Base-by-base conservation (phyloP, 257 asterid species). In the Solanum chaucha region DNA sequence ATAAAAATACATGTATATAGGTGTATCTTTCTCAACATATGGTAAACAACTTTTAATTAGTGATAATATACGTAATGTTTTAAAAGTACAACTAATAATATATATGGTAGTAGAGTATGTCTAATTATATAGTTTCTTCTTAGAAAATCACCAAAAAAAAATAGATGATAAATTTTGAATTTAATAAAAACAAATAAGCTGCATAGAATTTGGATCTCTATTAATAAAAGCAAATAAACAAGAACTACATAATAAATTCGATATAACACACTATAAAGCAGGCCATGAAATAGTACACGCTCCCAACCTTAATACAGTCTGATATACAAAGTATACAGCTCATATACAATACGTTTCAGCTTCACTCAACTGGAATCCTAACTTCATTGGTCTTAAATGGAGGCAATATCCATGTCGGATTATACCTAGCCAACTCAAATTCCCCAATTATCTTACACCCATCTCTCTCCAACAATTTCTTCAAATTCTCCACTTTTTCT, bases 391-490 rank as follows among this genome's bases (percentile, higher is more conserved):
- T 94, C 91, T 98, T 89, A 17, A 92, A 87, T 85, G 95, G 94
- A 88, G 98, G 98, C 91, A 95, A 87, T 34, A 95, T 94, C 96
- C 96, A 94, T 34, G 99, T 97, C 85, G 98, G 99, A 89, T 97
- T 97, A 74, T 92, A 97, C 94, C 99, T 93, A 71, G 94, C 98
- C 93, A 97, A 90, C 83, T 94, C 95, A 88, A 83, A 93, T 10
- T 95, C 98, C 72, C 98, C 98, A 6, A 64, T 87, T 80, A 90
- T 90, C 87, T 90, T 90, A n/a, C 71, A 89, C 90, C 98, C 98
- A 90, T 95, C 98, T 86, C 93, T 94, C 90, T 94, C 97, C 94
- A 96, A 88, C 19, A 93, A 89, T 87, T 64, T 87, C 89, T 72
- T 92, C 93, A 95, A 72, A 28, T 65, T 87, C 93, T 88, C 89